A percentile compares a stretch with the other conserved stretches of the same genome.
These are phyloP conservation scores for Glebionis coronaria DNA, from an alignment of 129 eudicot genomes.

Conservation along the genomic window DNA sequence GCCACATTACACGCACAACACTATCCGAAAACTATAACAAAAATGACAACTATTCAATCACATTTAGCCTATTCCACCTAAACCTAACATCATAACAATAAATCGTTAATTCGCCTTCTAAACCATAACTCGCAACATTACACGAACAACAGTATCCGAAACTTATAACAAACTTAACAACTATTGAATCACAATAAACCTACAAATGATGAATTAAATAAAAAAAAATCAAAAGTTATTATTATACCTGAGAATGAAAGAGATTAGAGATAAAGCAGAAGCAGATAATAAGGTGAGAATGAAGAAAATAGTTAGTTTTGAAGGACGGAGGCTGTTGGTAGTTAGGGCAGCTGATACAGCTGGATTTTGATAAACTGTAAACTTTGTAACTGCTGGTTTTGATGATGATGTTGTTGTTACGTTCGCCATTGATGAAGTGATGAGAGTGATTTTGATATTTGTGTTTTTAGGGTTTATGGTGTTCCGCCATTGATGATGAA, in stretches of 20 bases:
- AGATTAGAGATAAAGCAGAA: conserved; percentile 50
- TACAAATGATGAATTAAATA: too few species aligned
- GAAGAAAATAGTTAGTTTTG: conserved; percentile 48
- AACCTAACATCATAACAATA: too few species aligned
- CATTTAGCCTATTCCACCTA: too few species aligned
- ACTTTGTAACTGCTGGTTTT: conserved; percentile 40
- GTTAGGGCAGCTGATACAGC: conserved; percentile 86
- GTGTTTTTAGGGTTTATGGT: conserved; percentile 22
- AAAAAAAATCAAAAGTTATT: too few species aligned
- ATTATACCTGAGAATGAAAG: conserved; percentile 38
- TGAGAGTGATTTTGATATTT: background rate
- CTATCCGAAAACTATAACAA: too few species aligned
- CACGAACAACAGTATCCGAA: too few species aligned
- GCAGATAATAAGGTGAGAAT: conserved; percentile 58
- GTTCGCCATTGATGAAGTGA: background rate
- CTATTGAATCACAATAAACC: too few species aligned
- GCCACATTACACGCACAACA: too few species aligned
- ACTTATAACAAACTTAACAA: too few species aligned
- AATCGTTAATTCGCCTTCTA: too few species aligned
- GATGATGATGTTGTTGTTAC: conserved; percentile 11
- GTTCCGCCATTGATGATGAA: conserved; percentile 34
- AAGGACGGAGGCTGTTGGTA: conserved; percentile 66
- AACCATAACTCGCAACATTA: too few species aligned
- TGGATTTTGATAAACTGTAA: conserved; percentile 77
- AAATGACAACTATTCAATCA: too few species aligned